These are phyloP conservation scores for Plantago elongata DNA, from an alignment of 257 asterid species.

Conservation along the genomic window DNA sequence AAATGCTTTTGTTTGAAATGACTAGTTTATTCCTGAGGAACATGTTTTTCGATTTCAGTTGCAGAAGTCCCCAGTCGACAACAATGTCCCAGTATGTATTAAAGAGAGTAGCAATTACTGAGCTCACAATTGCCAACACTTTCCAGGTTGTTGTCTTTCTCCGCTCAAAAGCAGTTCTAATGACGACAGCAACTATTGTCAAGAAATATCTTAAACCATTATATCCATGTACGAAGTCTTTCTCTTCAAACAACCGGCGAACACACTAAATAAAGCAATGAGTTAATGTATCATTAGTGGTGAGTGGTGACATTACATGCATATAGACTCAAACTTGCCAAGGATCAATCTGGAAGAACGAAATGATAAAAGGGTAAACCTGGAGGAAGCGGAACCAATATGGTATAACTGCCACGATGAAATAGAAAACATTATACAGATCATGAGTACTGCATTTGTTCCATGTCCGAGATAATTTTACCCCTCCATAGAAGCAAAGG, in stretches of 20 bases:
- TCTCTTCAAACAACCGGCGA: constrained; percentile 71
- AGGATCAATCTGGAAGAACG: neutral
- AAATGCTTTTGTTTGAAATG: constrained; percentile 45
- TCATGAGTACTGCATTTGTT: constrained; percentile 40
- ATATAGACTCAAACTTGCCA: neutral
- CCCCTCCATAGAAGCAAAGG: constrained; percentile 60
- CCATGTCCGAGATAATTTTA: constrained; percentile 28
- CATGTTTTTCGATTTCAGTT: constrained; percentile 52
- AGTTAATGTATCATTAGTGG: neutral
- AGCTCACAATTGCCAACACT: constrained; percentile 56
- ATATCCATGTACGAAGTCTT: constrained; percentile 43
- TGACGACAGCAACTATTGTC: constrained; percentile 66
- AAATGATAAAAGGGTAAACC: constrained; percentile 32
- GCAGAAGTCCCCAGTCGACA: constrained; percentile 81
- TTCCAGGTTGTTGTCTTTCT: constrained; percentile 48
- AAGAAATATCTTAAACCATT: constrained; percentile 69
- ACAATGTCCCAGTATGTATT: constrained; percentile 85
- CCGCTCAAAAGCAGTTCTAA: constrained; percentile 63
- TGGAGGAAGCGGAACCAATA: constrained; percentile 84
- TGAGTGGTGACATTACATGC: no score
- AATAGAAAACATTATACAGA: constrained; percentile 58
- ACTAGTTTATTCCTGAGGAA: constrained; percentile 64
- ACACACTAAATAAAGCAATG: constrained; percentile 49
- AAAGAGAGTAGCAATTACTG: constrained; percentile 44
- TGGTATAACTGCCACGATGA: constrained; percentile 64